These are phyloP conservation scores for Xylaria sp. DNA, from an alignment of 495 filamentous ascomycete genomes.

Conservation along the genomic window DNA sequence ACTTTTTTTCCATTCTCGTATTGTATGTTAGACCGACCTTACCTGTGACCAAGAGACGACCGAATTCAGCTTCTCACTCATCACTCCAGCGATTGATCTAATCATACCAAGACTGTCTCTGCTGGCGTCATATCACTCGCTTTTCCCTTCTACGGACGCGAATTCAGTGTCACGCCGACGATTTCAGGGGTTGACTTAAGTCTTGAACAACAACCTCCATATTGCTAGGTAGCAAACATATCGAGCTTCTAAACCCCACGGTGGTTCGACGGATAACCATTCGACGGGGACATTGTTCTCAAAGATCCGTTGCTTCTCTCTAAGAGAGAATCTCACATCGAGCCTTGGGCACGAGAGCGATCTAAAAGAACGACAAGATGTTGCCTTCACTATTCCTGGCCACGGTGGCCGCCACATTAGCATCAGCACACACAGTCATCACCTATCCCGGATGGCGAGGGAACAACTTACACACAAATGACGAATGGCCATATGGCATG, in stretches of 20 bases:
- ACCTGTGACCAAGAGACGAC: constrained; percentile 5
- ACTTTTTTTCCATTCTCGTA: constrained; percentile 9
- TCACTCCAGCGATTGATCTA: background rate
- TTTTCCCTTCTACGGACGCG: background rate
- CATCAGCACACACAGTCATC: constrained; percentile 84
- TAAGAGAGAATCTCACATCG: constrained; percentile 6
- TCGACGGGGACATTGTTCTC: constrained; percentile 8
- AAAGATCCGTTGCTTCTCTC: background rate
- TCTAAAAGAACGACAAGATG: constrained; percentile 40
- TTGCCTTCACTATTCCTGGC: constrained; percentile 58
- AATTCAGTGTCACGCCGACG: background rate
- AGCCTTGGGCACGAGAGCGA: background rate
- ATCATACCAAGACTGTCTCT: background rate
- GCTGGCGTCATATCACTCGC: background rate
- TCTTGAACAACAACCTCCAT: background rate
- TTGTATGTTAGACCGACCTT: background rate
- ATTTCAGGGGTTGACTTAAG: background rate
- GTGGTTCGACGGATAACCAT: constrained; percentile 12
- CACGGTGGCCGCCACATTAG: constrained; percentile 58
- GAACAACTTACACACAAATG: constrained; percentile 86
- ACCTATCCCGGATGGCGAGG: constrained; percentile 95
- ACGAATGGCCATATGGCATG: constrained; percentile 88
- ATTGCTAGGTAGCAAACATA: background rate
- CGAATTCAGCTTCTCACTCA: background rate
- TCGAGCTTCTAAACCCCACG: background rate